phyloP scores from a whole-genome alignment of 352 stramenopile genomes.

The Nothophytophthora sp. region DNA sequence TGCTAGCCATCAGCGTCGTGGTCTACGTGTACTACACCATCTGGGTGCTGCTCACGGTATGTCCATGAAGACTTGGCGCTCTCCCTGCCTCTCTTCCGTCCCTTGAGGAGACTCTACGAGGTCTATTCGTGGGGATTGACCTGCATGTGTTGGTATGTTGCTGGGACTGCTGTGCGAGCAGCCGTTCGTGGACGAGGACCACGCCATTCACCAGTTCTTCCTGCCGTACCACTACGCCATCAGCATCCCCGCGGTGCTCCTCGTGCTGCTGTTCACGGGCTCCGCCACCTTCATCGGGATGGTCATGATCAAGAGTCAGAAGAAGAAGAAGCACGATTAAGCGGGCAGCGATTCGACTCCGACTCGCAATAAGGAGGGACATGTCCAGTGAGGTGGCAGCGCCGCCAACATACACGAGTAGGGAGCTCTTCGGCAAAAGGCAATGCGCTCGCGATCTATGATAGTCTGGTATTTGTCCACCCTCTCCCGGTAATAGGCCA shows the following conservation, averaged over 20 bases:
- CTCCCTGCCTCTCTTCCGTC: too few relatives aligned
- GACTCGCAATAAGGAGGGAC: too few relatives aligned
- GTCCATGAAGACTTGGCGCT: background rate
- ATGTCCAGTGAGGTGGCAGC: too few relatives aligned
- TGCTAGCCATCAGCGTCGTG: slow-evolving; percentile 79
- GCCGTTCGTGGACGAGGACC: slow-evolving; percentile 87
- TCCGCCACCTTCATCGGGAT: slow-evolving; percentile 88
- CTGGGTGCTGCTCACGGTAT: slow-evolving; percentile 91
- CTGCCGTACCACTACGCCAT: slow-evolving; percentile 90
- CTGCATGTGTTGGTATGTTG: background rate
- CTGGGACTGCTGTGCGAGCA: slow-evolving; percentile 22
- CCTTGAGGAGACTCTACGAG: too few relatives aligned
- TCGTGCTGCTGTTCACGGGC: slow-evolving; percentile 86
- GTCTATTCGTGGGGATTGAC: too few relatives aligned
- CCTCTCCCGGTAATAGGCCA: too few relatives aligned
- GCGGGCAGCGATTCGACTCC: slow-evolving; percentile 12
- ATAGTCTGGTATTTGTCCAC: too few relatives aligned
- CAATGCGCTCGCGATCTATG: too few relatives aligned
- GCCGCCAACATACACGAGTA: too few relatives aligned
- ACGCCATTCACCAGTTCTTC: slow-evolving; percentile 84
- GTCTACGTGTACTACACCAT: slow-evolving; percentile 93
- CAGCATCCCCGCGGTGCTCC: slow-evolving; percentile 79
- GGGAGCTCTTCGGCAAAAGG: too few relatives aligned
- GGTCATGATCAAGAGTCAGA: slow-evolving; percentile 89
- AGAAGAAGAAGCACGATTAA: slow-evolving; percentile 64